Evolutionary conservation across 306 rosid species (phyloP).

Genomic region (Neltuma alba): DNA sequence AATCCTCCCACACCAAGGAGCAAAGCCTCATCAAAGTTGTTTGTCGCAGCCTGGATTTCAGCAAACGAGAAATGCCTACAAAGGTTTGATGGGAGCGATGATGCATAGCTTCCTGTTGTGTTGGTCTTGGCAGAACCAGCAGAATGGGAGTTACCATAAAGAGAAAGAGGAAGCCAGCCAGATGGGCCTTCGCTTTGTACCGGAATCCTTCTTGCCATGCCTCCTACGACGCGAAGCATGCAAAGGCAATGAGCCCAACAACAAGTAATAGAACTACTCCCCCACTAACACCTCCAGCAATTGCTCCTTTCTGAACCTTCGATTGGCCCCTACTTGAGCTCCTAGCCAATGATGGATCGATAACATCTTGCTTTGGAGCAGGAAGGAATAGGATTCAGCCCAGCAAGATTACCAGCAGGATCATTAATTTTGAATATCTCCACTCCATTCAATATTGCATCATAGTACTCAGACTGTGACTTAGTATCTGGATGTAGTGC

Average conservation of each 20-base stretch:
- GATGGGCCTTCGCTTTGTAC: slow-evolving; percentile 92
- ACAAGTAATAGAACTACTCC: slow-evolving; percentile 62
- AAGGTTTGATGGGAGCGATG: slow-evolving; percentile 93
- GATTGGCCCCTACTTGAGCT: slow-evolving; percentile 51
- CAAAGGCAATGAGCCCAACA: slow-evolving; percentile 58
- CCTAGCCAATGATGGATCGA: slow-evolving; percentile 61
- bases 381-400: slow-evolving; percentile 79
- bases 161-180: slow-evolving; percentile 98
- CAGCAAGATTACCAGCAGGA: slow-evolving; percentile 66
- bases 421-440: slow-evolving; percentile 86
- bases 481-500: slow-evolving; percentile 61
- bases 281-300: slow-evolving; percentile 75
- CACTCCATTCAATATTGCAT: slow-evolving; percentile 78
- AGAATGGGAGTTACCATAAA: slow-evolving; percentile 91
- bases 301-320: slow-evolving; percentile 56
- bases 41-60: slow-evolving; percentile 91
- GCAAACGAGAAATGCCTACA: slow-evolving; percentile 98
- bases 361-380: slow-evolving; percentile 49
- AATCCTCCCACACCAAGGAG: slow-evolving; percentile 99
- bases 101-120: slow-evolving; percentile 87
- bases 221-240: slow-evolving; percentile 49
- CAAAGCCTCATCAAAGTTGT: slow-evolving; percentile 83
- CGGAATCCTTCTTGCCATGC: slow-evolving; percentile 67
- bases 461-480: slow-evolving; percentile 32
- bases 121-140: slow-evolving; percentile 92